A percentile compares a stretch with the other conserved stretches of the same genome.
Conservation (phyloP, 306 rosid species). For the Trifolium pratense region DNA sequence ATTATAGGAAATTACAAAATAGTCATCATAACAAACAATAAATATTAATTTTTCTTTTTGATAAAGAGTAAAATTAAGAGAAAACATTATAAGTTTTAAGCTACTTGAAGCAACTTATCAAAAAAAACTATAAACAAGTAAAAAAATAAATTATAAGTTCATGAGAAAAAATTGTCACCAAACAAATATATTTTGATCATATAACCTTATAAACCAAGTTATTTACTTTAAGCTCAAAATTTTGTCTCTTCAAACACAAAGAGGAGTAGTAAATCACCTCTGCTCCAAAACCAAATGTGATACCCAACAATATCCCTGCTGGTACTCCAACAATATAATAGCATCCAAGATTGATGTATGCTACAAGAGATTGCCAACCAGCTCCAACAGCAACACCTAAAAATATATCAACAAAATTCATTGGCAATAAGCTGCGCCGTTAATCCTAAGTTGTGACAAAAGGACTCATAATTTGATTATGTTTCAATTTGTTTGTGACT, state of each 20-base stretch:
- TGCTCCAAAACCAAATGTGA: conserved; percentile 59
- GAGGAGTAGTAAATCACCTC: conserved; percentile 46
- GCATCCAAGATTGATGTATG: conserved; percentile 81
- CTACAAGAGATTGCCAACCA: conserved; percentile 83
- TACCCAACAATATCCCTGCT: conserved; percentile 74
- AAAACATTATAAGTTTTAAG: too few species aligned
- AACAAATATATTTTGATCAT: too few species aligned
- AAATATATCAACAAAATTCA: neutral
- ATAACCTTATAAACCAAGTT: too few species aligned
- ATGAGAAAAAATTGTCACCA: neutral
- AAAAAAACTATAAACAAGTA: too few species aligned
- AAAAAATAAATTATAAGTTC: too few species aligned
- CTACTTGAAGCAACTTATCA: too few species aligned
- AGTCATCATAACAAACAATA: neutral
- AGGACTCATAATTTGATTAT: neutral
- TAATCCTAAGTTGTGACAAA: too few species aligned
- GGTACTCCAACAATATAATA: conserved; percentile 78
- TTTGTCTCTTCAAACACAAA: too few species aligned
- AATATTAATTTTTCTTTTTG: too few species aligned
- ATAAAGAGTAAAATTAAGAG: too few species aligned
- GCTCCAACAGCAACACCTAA: conserved; percentile 92
- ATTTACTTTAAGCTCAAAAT: too few species aligned
- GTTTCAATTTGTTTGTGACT: neutral
- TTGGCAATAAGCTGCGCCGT: too few species aligned
- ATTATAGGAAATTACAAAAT: neutral